phyloP scores from a whole-genome alignment of 805 yeast genomes.

The Myxozyma kluyveri region DNA sequence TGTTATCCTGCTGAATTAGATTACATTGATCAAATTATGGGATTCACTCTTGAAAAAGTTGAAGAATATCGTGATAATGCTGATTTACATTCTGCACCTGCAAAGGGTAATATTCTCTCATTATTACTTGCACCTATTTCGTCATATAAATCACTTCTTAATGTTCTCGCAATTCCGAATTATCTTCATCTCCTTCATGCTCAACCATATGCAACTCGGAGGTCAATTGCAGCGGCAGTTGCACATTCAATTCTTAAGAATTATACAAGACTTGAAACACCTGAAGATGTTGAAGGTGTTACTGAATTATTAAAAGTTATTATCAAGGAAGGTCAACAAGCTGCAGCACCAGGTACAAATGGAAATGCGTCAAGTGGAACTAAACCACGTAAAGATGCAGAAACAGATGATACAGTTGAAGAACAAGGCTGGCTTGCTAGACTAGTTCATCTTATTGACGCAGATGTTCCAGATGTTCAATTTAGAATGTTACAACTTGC shows the following conservation, averaged over 20 bases:
- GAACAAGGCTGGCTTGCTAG: slow-evolving; percentile 52
- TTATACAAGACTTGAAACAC: slow-evolving; percentile 41
- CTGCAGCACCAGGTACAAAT: slow-evolving; percentile 26
- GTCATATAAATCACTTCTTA: slow-evolving; percentile 35
- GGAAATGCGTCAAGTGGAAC: slow-evolving; percentile 5
- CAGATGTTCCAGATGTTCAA: slow-evolving; percentile 48
- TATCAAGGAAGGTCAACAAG: slow-evolving; percentile 42
- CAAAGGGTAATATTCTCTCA: slow-evolving; percentile 34
- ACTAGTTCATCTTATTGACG: slow-evolving; percentile 60
- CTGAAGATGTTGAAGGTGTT: slow-evolving; percentile 56
- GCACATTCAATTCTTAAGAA: slow-evolving; percentile 53
- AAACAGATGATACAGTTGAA: slow-evolving; percentile 43
- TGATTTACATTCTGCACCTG: slow-evolving; percentile 33
- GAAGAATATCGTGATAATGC: slow-evolving; percentile 32
- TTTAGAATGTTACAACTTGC: slow-evolving; percentile 48
- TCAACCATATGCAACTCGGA: slow-evolving; percentile 53
- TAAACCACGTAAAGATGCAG: slow-evolving; percentile 26
- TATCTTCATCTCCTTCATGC: slow-evolving; percentile 55
- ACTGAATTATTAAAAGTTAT: slow-evolving; percentile 58
- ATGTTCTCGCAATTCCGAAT: slow-evolving; percentile 43
- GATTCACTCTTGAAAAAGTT: slow-evolving; percentile 43
- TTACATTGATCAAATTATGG: slow-evolving; percentile 60
- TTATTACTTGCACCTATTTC: slow-evolving; percentile 40
- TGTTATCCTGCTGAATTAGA: slow-evolving; percentile 63
- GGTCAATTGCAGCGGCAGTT: slow-evolving; percentile 58